A percentile compares a stretch with the other conserved stretches of the same genome.
Conservation (phyloP, 2,329 filamentous ascomycete species). For the Colletotrichum gigasporum region DNA sequence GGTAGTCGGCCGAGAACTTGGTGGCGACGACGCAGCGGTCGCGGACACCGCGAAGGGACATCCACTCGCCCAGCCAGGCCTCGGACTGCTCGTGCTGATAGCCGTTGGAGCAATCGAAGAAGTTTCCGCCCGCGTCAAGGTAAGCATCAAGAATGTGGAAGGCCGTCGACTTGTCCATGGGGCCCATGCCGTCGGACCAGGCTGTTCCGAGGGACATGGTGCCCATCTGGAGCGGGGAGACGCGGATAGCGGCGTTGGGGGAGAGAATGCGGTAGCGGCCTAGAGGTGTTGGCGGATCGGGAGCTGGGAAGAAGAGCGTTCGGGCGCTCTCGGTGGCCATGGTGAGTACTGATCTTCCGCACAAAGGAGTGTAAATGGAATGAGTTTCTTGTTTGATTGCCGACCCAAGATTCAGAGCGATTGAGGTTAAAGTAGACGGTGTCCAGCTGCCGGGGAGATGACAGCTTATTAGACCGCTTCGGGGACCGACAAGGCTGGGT, state of each 20-base stretch:
- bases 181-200: constrained; percentile 33
- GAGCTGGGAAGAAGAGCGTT: no score
- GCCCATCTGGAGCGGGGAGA: constrained; percentile 38
- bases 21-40: constrained; percentile 64
- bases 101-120: constrained; percentile 70
- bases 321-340: no score
- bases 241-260: constrained; percentile 33
- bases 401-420: no score
- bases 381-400: no score
- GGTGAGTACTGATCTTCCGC: no score
- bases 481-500: no score
- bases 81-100: constrained; percentile 68
- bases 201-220: constrained; percentile 37
- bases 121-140: constrained; percentile 68
- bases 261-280: constrained; percentile 36
- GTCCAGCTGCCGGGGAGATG: no score
- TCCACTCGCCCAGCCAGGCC: constrained; percentile 67
- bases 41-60: constrained; percentile 55
- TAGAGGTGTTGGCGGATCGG: no score
- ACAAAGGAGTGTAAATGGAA: no score
- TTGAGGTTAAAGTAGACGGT: no score
- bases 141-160: constrained; percentile 68
- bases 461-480: no score
- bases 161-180: constrained; percentile 48
- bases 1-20: constrained; percentile 63